Percentiles rank a stretch among this genome's conserved stretches.
These are phyloP conservation scores for Dactylellina leptospora DNA, from an alignment of 2,329 filamentous ascomycete species.

Conservation along the genomic window DNA sequence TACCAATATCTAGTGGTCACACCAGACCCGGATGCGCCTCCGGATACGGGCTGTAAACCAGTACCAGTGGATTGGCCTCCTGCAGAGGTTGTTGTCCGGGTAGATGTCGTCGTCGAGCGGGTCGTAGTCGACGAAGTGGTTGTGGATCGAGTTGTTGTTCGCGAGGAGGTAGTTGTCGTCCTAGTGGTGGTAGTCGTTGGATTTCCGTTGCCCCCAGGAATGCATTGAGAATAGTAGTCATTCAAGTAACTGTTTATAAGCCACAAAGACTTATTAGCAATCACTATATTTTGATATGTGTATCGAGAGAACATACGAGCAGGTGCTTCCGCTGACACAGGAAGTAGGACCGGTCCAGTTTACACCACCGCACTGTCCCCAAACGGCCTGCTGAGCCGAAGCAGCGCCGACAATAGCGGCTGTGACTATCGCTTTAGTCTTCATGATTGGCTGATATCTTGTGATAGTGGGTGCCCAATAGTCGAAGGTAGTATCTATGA, in stretches of 20 bases:
- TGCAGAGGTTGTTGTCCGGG: slow-evolving; percentile 26
- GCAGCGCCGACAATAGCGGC: slow-evolving; percentile 39
- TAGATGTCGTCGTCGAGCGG: slow-evolving; percentile 5
- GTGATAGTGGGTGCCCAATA: too few species aligned
- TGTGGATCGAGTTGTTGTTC: slow-evolving; percentile 9
- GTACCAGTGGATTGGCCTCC: slow-evolving; percentile 14
- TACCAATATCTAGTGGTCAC: slow-evolving; percentile 60
- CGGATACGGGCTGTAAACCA: slow-evolving; percentile 28
- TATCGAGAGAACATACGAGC: slow-evolving; percentile 28
- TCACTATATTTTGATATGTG: not conserved
- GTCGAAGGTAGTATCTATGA: too few species aligned
- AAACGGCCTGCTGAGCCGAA: slow-evolving; percentile 53
- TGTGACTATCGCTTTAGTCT: slow-evolving; percentile 23
- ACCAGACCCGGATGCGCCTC: slow-evolving; percentile 57
- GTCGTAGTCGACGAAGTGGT: slow-evolving; percentile 20
- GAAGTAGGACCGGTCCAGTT: slow-evolving; percentile 53
- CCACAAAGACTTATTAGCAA: not conserved
- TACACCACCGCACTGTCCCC: slow-evolving; percentile 58
- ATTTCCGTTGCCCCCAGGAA: slow-evolving; percentile 43
- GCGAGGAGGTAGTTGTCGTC: not conserved
- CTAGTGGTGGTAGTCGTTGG: slow-evolving; percentile 22
- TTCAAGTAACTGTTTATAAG: slow-evolving; percentile 37
- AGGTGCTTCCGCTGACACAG: slow-evolving; percentile 54
- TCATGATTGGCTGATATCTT: too few species aligned
- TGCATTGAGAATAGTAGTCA: slow-evolving; percentile 57